Evolutionary conservation across 2,329 filamentous ascomycete species (phyloP).

Genomic region (Zymoseptoria pseudotritici): DNA sequence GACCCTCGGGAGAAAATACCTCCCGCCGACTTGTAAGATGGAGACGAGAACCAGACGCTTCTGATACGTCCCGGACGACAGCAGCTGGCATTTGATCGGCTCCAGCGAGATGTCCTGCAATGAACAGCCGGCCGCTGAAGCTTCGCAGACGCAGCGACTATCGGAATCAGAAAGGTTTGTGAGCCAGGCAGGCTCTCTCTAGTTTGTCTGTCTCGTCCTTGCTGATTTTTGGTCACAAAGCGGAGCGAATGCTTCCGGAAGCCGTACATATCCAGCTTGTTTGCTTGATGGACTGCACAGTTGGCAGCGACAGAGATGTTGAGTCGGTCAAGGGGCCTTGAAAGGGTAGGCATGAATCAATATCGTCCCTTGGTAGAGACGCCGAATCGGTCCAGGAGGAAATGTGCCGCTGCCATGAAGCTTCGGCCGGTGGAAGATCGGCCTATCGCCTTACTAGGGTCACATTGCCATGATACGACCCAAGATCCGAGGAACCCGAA

Average conservation of each 20-base stretch:
- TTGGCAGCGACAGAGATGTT: background rate
- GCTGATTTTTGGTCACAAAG: background rate
- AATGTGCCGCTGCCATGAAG: background rate
- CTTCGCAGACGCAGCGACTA: no score
- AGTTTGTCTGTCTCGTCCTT: no score
- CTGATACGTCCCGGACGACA: no score
- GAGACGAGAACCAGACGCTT: background rate
- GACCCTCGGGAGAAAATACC: background rate
- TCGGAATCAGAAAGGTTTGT: no score
- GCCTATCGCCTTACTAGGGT: background rate
- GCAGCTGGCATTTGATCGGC: no score
- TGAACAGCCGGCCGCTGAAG: no score
- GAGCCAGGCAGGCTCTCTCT: no score
- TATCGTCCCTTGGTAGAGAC: no score
- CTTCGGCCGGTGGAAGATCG: background rate
- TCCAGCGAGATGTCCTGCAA: no score
- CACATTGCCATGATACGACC: background rate
- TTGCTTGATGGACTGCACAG: background rate
- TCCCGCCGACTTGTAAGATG: background rate
- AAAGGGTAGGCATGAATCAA: background rate
- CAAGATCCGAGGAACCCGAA: background rate
- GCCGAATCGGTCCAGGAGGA: background rate
- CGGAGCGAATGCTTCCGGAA: background rate
- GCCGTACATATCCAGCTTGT: background rate
- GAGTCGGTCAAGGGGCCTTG: background rate